Evolutionary conservation across 768 basidiomycete species (phyloP), one percentile per base, ranked within the genome.

Genomic region (Coprinopsis sp.): DNA sequence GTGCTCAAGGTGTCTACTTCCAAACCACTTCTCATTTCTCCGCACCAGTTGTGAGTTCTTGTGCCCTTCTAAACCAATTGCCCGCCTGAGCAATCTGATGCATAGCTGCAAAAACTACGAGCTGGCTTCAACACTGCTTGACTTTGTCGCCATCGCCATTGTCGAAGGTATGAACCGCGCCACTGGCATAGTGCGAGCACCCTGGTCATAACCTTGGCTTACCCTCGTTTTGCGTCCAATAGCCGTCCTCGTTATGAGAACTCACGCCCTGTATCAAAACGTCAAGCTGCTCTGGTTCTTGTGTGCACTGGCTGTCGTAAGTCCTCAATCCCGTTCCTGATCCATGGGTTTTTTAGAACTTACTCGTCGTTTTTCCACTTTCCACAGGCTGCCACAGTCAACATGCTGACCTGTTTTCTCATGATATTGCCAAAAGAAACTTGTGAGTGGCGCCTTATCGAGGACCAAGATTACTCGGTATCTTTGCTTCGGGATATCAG

Each of bases 221-320:
- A n/a, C n/a, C n/a, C n/a, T n/a, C n/a, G n/a, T n/a, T n/a, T 13
- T 31, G 33, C 25, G 22, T 14, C 6, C 21, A n/a, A 6, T 19
- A 62, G 61, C 49, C 33, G 54, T 60, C 14, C 53, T 62, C 33
- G 51, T 62, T 28, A 55, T 60, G 51, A 48, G 61, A n/a, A 62
- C 59, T 8, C 51, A 62, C 46, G 61, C 61, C 2, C 38, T 62
- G 27, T 62, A 59, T 47, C 57, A 56, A 33, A 53, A 54, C 37
- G 53, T 33, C 36, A 22, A 16, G 8, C 34, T 62, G 13, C 37
- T 59, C n/a, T 33, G 44, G 27, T 13, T 47, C 22, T 48, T 62
- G 14, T 22, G 45, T 8, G 28, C 30, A 11, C 33, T 58, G 13
- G 55, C 54, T 19, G n/a, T 54, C 14, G 61, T 62, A 27, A 31